Evolutionary conservation across 805 yeast species (phyloP).

Genomic region (Gaillardinia entomophila): DNA sequence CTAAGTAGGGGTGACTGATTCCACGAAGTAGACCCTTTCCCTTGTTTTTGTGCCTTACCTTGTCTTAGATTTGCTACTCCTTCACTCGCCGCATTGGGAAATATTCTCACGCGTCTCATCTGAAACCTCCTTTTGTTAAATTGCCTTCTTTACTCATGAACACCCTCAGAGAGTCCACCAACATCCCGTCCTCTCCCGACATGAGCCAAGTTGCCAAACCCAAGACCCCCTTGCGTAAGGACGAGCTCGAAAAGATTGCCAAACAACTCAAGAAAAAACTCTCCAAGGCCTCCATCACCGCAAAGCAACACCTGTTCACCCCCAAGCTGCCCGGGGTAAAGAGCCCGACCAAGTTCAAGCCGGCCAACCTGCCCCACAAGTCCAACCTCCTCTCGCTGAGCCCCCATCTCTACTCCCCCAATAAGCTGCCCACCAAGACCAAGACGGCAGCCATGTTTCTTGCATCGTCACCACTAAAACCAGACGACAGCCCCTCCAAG

Average conservation of each 20-base stretch:
- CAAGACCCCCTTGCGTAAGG: slow-evolving; percentile 36
- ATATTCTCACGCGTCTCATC: too few relatives aligned
- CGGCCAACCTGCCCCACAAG: slow-evolving; percentile 21
- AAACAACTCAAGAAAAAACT: slow-evolving; percentile 35
- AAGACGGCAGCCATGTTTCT: slow-evolving; percentile 29
- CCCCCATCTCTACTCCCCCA: slow-evolving; percentile 31
- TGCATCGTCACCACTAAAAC: slow-evolving; percentile 29
- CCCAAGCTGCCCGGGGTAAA: slow-evolving; percentile 7
- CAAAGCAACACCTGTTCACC: slow-evolving; percentile 28
- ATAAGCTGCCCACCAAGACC: slow-evolving; percentile 35
- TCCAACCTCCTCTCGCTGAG: slow-evolving; percentile 23
- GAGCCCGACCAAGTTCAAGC: slow-evolving; percentile 10
- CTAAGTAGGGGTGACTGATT: too few relatives aligned
- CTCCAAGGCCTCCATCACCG: slow-evolving; percentile 39
- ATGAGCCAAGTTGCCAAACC: slow-evolving; percentile 10
- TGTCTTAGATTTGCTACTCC: too few relatives aligned
- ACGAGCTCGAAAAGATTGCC: slow-evolving; percentile 40
- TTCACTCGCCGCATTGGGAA: too few relatives aligned
- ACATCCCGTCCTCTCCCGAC: slow-evolving; percentile 10
- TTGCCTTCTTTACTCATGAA: slow-evolving; percentile 8
- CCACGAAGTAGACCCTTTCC: too few relatives aligned
- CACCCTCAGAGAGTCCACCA: slow-evolving; percentile 17
- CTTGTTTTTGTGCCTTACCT: too few relatives aligned
- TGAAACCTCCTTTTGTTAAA: too few relatives aligned
- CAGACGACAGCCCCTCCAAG: slow-evolving; percentile 31